Conservation (phyloP, 2,329 filamentous ascomycete genomes). For the Talaromyces sp. region DNA sequence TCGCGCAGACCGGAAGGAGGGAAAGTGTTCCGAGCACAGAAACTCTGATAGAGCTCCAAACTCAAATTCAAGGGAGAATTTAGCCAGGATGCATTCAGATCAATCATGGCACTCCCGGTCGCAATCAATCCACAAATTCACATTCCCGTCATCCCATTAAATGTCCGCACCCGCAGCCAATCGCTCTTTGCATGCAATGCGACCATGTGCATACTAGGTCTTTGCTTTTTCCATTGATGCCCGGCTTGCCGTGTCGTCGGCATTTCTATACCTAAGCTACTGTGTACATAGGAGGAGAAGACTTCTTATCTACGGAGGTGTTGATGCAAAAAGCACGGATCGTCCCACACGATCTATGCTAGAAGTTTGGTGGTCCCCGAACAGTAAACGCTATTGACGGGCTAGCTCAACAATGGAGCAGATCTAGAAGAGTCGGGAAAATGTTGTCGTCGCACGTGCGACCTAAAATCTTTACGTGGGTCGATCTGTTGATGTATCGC, state of each 20-base stretch:
- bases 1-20: neutral
- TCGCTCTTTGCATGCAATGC: too few relatives aligned
- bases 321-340: neutral
- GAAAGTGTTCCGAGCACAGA: neutral
- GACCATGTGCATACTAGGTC: neutral
- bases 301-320: neutral
- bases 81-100: too few relatives aligned
- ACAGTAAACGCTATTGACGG: neutral
- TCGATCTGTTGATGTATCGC: neutral
- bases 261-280: too few relatives aligned
- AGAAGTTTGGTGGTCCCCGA: neutral
- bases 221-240: conserved; percentile 1
- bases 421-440: neutral
- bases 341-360: neutral
- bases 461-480: neutral
- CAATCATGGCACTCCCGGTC: neutral
- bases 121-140: neutral
- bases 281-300: too few relatives aligned
- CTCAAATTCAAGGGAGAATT: too few relatives aligned
- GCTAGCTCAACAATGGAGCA: neutral
- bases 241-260: neutral
- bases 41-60: neutral
- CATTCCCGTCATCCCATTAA: too few relatives aligned
- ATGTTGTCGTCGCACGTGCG: neutral
- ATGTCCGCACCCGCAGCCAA: too few relatives aligned